Evolutionary conservation across 2,329 filamentous ascomycete genomes (phyloP), one percentile per base, ranked within the genome.

Genomic region (Fusarium brevicatenulatum): DNA sequence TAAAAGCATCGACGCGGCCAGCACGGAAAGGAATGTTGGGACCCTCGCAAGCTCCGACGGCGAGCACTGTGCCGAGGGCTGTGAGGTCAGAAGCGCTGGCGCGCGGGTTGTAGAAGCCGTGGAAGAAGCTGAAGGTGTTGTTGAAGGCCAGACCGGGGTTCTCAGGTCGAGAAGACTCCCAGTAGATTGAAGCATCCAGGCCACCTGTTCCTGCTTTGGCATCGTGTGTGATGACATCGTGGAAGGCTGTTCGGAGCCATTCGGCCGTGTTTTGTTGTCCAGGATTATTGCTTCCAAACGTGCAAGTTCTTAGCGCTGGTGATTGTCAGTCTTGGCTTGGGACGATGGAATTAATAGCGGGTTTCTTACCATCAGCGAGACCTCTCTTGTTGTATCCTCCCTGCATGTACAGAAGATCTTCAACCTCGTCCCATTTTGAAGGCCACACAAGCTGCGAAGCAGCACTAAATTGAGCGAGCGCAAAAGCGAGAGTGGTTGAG

Each of bases 31-130:
- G 75, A 30, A 82, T 76, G 21, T 68, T 55, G 6, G 75, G 56
- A 52, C 75, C 63, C 4, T 59, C 18, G 36, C 74, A 91, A 5
- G 85, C 82, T 37, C 87, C 83, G 11, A 88, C 66, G 23, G 80
- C 75, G 5, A 77, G 66, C 3, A 81, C 69, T 1, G 79, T 76
- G 13, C 78, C 75, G 44, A 83, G 71, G 11, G 81, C 81, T 1
- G 82, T 66, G 5, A 82, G 71, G 49, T 83, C 81, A 1, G 81
- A 60, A 5, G 74, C 75, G 3, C 52, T 63, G 2, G 70, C 58
- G 0, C 66, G 66, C 7, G 32, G 56, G 18, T 47, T 72, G 34
- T 71, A 37, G 23, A 73, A 63, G 25, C 52, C 49, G 1, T 19
- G 39, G 43, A 76, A 76, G 68, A 86, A 88, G 43, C 80, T 74